phyloP scores from a whole-genome alignment of 1,284 basidiomycete genomes.

The Leccinum griseonigrum region DNA sequence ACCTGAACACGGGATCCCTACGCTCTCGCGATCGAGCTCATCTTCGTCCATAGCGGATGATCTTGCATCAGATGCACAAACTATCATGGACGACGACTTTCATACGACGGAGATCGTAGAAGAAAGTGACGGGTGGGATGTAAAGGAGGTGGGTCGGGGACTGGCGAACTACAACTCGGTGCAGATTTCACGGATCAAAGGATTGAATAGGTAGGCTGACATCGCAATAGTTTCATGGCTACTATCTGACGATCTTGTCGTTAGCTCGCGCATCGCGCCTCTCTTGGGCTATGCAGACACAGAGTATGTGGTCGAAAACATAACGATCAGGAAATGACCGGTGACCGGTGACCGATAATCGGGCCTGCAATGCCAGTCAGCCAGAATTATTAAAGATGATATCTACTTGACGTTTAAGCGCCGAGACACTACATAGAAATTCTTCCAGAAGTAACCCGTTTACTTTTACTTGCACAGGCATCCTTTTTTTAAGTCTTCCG shows the following conservation, averaged over 20 bases:
- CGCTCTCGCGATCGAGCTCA: conserved; percentile 38
- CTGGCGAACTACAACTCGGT: conserved; percentile 95
- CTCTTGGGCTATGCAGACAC: conserved; percentile 92
- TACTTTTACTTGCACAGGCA: background rate
- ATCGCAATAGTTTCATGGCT: accelerated
- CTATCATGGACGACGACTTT: conserved; percentile 31
- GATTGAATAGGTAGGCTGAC: conserved; percentile 75
- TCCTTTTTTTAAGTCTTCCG: background rate
- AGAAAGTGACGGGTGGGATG: conserved; percentile 62
- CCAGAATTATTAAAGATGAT: background rate
- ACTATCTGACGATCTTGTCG: background rate
- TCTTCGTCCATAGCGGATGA: conserved; percentile 36
- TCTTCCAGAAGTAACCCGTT: background rate
- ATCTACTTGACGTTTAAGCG: background rate
- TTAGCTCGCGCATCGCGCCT: conserved; percentile 78
- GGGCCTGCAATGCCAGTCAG: background rate
- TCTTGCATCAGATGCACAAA: conserved; percentile 24
- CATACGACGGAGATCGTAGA: conserved; percentile 28
- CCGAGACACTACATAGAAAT: background rate
- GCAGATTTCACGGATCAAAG: conserved; percentile 88
- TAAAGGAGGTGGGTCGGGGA: conserved; percentile 90
- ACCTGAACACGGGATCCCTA: conserved; percentile 36
- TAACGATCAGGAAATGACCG: conserved; percentile 56
- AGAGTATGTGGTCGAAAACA: conserved; percentile 94
- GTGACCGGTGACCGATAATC: background rate